Conservation (phyloP, 176 grass and related monocot species). For the Musa itinerans region DNA sequence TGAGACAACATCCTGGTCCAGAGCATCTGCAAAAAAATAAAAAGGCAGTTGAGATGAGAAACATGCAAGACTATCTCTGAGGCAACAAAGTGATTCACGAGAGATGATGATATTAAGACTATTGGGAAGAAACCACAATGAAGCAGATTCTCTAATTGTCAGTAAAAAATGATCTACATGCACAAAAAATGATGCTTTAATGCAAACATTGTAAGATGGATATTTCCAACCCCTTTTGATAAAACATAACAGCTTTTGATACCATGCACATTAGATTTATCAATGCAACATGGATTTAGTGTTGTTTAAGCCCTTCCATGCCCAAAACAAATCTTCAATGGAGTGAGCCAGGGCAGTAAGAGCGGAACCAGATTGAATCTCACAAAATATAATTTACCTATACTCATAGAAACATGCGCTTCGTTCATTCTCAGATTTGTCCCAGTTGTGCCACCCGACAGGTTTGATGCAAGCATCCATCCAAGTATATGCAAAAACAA, state of each 20-base stretch:
- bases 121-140: background rate
- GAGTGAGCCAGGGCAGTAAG: background rate
- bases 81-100: background rate
- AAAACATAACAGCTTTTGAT: background rate
- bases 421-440: slow-evolving; percentile 84
- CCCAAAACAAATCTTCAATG: background rate
- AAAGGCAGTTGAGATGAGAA: background rate
- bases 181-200: background rate
- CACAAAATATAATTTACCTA: slow-evolving; percentile 34
- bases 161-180: background rate
- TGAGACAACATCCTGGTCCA: slow-evolving; percentile 45
- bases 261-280: background rate
- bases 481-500: slow-evolving; percentile 92
- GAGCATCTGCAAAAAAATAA: slow-evolving; percentile 50
- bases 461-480: slow-evolving; percentile 78
- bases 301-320: background rate
- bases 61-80: background rate
- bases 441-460: slow-evolving; percentile 94
- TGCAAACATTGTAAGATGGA: background rate
- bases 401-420: slow-evolving; percentile 94
- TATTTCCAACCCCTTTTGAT: background rate
- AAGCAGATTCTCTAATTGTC: background rate
- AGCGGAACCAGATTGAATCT: background rate
- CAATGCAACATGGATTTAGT: background rate
- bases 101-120: background rate